Evolutionary conservation across 805 yeast genomes (phyloP).

Genomic region (Candida boidinii): DNA sequence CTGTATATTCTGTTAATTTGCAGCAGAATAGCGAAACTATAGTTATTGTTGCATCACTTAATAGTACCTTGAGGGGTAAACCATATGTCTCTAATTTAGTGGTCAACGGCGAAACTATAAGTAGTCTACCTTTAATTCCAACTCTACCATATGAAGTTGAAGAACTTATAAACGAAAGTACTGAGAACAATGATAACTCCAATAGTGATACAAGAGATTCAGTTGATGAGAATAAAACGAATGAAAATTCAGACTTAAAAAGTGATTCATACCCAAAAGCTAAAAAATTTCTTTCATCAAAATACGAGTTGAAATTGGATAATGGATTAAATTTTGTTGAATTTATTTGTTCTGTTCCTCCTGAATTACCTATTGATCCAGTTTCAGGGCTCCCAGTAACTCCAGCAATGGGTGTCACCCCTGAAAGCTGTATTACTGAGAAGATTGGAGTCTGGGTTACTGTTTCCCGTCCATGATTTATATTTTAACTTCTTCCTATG

Average conservation of each 20-base stretch:
- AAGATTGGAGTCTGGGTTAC: constrained; percentile 31
- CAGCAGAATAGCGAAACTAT: constrained; percentile 40
- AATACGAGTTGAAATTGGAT: constrained; percentile 38
- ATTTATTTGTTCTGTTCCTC: constrained; percentile 27
- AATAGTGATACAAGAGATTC: neutral
- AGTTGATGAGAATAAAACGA: constrained; percentile 10
- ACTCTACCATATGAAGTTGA: neutral
- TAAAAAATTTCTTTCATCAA: constrained; percentile 22
- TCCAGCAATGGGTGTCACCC: constrained; percentile 8
- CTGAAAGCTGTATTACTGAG: constrained; percentile 22
- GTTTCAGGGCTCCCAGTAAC: constrained; percentile 11
- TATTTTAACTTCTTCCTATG: too few relatives aligned
- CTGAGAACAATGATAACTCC: neutral
- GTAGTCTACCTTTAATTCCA: constrained; percentile 31
- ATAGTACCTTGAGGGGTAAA: constrained; percentile 29
- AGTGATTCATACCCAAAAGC: constrained; percentile 1
- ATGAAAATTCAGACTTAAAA: constrained; percentile 5
- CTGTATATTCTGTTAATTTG: constrained; percentile 34
- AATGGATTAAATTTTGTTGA: constrained; percentile 38
- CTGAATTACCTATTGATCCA: constrained; percentile 11
- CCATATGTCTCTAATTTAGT: constrained; percentile 29
- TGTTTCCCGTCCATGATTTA: too few relatives aligned
- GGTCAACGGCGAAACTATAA: constrained; percentile 36
- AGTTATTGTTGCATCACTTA: constrained; percentile 33
- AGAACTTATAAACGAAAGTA: neutral